phyloP scores from a whole-genome alignment of 257 asterid species.

The Nicotiana sylvestris region DNA sequence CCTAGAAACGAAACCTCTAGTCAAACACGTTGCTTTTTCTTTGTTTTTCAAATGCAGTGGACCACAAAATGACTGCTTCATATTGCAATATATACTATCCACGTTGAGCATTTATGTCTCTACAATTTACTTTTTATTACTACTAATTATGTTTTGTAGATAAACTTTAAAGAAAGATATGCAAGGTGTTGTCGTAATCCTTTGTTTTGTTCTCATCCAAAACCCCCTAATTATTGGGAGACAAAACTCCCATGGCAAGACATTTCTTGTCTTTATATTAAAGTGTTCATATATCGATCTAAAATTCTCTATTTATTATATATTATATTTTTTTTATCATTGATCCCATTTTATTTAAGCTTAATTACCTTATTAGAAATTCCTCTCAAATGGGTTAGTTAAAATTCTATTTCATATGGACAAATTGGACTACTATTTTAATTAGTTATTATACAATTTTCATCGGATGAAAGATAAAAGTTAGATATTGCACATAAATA shows the following conservation, averaged over 20 bases:
- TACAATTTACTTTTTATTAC: neutral
- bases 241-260: neutral
- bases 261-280: neutral
- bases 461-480: neutral
- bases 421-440: neutral
- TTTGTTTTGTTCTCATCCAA: neutral
- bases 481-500: neutral
- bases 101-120: neutral
- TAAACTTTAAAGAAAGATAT: neutral
- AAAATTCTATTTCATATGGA: neutral
- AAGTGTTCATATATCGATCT: neutral
- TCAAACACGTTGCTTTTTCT: neutral
- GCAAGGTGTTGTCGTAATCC: neutral
- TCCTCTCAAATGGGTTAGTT: neutral
- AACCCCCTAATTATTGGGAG: neutral
- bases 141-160: neutral
- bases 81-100: neutral
- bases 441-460: neutral
- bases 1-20: neutral
- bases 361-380: neutral
- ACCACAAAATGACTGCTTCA: neutral
- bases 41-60: neutral
- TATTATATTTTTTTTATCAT: no score
- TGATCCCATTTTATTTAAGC: neutral
- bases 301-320: no score